Percentiles rank a stretch among this genome's conserved stretches.
These are phyloP conservation scores for Warburgia ugandensis DNA, from an alignment of 164 flowering plant genomes.

Conservation along the genomic window DNA sequence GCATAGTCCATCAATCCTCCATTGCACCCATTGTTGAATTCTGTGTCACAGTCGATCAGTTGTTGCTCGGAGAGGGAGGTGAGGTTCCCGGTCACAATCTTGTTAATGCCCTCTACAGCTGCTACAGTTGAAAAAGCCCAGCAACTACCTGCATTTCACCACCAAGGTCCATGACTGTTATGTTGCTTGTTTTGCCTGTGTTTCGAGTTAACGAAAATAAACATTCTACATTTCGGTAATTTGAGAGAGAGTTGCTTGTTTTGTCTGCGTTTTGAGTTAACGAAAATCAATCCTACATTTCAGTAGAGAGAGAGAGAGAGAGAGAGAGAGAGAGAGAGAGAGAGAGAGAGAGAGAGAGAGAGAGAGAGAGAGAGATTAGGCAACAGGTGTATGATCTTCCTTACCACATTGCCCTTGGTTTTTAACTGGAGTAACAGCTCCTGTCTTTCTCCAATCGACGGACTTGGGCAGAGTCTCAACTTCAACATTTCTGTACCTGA, in stretches of 20 bases:
- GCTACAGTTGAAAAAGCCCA: constrained; percentile 93
- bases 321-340: too few relatives aligned
- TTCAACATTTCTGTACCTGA: constrained; percentile 34
- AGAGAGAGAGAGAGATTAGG: not conserved
- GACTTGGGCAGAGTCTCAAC: constrained; percentile 58
- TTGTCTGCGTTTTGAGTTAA: too few relatives aligned
- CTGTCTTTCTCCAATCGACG: constrained; percentile 87
- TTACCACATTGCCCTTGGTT: constrained; percentile 83
- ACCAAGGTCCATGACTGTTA: too few relatives aligned
- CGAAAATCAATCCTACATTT: too few relatives aligned
- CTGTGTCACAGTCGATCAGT: constrained; percentile 66
- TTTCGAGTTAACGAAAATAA: too few relatives aligned
- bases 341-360: too few relatives aligned
- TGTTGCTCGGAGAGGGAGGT: constrained; percentile 79
- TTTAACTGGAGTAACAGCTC: constrained; percentile 70
- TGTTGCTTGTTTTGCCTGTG: too few relatives aligned
- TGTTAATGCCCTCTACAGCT: constrained; percentile 82
- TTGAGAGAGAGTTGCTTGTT: too few relatives aligned
- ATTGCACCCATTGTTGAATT: constrained; percentile 62
- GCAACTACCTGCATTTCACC: constrained; percentile 60
- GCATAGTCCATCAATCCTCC: constrained; percentile 84
- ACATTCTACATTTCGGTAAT: too few relatives aligned
- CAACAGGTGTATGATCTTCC: constrained; percentile 1
- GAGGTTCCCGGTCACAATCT: constrained; percentile 69
- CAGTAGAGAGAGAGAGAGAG: too few relatives aligned